A percentile compares a stretch with the other conserved stretches of the same genome.
These are phyloP conservation scores for Cladosporium sp. DNA, from an alignment of 2,329 filamentous ascomycete species.

Conservation along the genomic window DNA sequence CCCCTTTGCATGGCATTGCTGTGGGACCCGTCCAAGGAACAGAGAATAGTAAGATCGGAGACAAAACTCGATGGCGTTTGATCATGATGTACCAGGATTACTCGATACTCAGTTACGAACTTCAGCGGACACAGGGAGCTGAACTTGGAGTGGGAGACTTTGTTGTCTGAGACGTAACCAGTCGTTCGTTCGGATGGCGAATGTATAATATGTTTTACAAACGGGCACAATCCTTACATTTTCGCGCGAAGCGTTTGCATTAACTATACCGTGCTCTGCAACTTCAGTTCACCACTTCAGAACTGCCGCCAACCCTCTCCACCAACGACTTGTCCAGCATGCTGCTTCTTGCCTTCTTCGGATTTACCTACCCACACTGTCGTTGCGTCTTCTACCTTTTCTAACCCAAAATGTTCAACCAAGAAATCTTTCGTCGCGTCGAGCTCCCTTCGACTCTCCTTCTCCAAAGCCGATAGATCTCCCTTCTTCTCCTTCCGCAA, in stretches of 20 bases:
- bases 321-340: conserved; percentile 46
- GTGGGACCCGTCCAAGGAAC: conserved; percentile 61
- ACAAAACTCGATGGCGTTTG: conserved; percentile 60
- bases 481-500: conserved; percentile 37
- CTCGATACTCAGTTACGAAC: conserved; percentile 68
- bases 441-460: conserved; percentile 43
- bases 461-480: conserved; percentile 36
- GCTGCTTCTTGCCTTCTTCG: conserved; percentile 44
- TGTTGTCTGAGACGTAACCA: conserved; percentile 1
- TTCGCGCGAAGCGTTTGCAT: not conserved
- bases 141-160: not conserved
- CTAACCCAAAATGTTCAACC: conserved; percentile 47
- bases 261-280: not conserved
- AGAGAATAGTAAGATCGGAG: conserved; percentile 30
- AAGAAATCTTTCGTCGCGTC: conserved; percentile 46
- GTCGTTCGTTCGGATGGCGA: not conserved
- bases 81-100: conserved; percentile 73
- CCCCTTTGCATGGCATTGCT: conserved; percentile 66
- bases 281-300: conserved; percentile 29
- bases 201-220: not conserved
- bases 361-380: conserved; percentile 44
- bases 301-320: conserved; percentile 49
- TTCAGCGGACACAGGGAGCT: conserved; percentile 36
- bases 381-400: conserved; percentile 46
- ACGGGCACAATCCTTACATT: not conserved